Evolutionary conservation across 345 rosid species (phyloP).

Genomic region (Eucalyptus leucophloia): DNA sequence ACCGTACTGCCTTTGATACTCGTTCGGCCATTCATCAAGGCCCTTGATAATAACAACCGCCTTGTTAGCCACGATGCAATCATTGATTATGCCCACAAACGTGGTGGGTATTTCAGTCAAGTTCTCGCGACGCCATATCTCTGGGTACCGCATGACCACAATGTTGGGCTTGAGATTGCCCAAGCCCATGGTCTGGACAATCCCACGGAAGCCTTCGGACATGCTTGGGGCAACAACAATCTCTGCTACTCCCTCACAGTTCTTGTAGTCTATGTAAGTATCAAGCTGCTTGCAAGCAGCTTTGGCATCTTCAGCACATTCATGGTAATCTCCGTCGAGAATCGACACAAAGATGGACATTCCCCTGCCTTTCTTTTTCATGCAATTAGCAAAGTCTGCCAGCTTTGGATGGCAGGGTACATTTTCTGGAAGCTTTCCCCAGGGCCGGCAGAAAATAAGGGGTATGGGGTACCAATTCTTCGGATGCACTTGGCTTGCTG

Average conservation of each 20-base stretch:
- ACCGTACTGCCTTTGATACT: slow-evolving; percentile 93
- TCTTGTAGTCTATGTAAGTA: slow-evolving; percentile 86
- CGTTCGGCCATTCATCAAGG: slow-evolving; percentile 99
- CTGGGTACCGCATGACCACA: slow-evolving; percentile 97
- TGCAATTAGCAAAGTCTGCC: slow-evolving; percentile 97
- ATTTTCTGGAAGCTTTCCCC: slow-evolving; percentile 99
- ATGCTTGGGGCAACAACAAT: slow-evolving; percentile 96
- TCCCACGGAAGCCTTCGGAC: slow-evolving; percentile 95
- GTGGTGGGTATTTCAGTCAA: slow-evolving; percentile 86
- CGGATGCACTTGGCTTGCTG: slow-evolving; percentile 99
- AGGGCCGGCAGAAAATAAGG: slow-evolving; percentile 92
- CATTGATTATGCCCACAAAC: slow-evolving; percentile 85
- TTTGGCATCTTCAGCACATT: slow-evolving; percentile 94
- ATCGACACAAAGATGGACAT: slow-evolving; percentile 94
- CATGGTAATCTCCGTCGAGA: slow-evolving; percentile 90
- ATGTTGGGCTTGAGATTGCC: slow-evolving; percentile 98
- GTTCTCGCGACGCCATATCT: slow-evolving; percentile 97
- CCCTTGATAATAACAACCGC: slow-evolving; percentile 99
- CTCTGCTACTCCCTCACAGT: slow-evolving; percentile 98
- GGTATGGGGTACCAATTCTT: slow-evolving; percentile 99
- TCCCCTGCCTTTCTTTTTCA: slow-evolving; percentile 99
- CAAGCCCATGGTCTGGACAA: slow-evolving; percentile 97
- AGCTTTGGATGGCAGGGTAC: slow-evolving; percentile 99
- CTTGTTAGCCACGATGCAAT: slow-evolving; percentile 95
- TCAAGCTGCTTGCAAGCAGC: slow-evolving; percentile 75